Conservation (phyloP, 75 land plant species). For the Gnetum montanum region DNA sequence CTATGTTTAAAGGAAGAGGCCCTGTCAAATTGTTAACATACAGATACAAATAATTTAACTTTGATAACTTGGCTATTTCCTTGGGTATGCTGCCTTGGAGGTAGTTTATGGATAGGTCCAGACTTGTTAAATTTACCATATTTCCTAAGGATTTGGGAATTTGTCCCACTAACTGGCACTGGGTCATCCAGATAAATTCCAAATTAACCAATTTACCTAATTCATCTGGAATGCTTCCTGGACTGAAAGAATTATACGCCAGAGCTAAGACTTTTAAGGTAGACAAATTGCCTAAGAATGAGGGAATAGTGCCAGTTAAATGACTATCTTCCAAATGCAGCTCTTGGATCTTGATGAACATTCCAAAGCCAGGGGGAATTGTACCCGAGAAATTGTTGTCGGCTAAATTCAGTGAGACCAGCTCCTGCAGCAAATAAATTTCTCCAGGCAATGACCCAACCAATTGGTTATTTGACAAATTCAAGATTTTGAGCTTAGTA, state of each 20-base stretch:
- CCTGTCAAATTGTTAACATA: constrained; percentile 12
- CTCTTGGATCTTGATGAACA: constrained; percentile 14
- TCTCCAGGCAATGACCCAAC: constrained; percentile 54
- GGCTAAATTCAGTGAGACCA: constrained; percentile 11
- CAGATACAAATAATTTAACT: constrained; percentile 8
- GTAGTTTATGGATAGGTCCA: constrained; percentile 1
- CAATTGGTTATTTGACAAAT: constrained; percentile 41
- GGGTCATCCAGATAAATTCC: constrained; percentile 22
- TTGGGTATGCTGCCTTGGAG: constrained; percentile 7
- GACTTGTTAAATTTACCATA: background rate
- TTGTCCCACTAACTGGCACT: constrained; percentile 29
- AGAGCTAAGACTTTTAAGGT: constrained; percentile 31
- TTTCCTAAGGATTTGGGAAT: constrained; percentile 38
- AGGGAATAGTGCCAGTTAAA: constrained; percentile 50
- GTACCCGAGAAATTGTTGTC: constrained; percentile 39
- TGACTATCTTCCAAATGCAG: constrained; percentile 23
- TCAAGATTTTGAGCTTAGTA: constrained; percentile 19
- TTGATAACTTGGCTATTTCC: background rate
- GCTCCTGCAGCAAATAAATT: constrained; percentile 29
- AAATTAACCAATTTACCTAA: constrained; percentile 37
- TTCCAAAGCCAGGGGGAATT: constrained; percentile 38
- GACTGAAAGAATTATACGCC: constrained; percentile 29
- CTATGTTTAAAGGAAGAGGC: constrained; percentile 18
- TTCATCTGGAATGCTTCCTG: constrained; percentile 25
- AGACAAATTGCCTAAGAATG: constrained; percentile 35